These are phyloP conservation scores for Chenopodium berlandieri DNA, from an alignment of 148 eudicot species.

Conservation along the genomic window DNA sequence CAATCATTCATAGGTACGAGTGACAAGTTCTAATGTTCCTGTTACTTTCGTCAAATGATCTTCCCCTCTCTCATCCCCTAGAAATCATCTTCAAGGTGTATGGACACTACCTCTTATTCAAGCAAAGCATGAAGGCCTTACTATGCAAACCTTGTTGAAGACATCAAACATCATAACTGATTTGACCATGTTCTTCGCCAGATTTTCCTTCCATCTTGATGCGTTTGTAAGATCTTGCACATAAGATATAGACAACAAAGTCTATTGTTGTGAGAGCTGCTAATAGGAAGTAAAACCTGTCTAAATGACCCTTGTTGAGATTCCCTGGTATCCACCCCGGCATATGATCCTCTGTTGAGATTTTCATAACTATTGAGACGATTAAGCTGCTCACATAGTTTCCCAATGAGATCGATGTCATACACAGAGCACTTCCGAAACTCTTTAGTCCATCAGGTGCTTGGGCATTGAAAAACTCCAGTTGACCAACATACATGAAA, in stretches of 20 bases:
- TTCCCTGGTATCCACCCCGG: constrained; percentile 95
- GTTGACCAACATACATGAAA: constrained; percentile 87
- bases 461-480: constrained; percentile 90
- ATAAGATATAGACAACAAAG: constrained; percentile 49
- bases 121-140: constrained; percentile 13
- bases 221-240: constrained; percentile 72
- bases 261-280: constrained; percentile 64
- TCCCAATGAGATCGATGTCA: constrained; percentile 93
- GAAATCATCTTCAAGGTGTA: constrained; percentile 7
- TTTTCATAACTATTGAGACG: constrained; percentile 69
- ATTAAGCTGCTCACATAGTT: constrained; percentile 80
- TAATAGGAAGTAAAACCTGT: constrained; percentile 74
- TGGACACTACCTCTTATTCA: constrained; percentile 12
- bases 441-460: constrained; percentile 90
- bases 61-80: neutral
- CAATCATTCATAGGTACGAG: constrained; percentile 14
- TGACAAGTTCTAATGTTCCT: constrained; percentile 12
- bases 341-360: constrained; percentile 64
- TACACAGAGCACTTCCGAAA: constrained; percentile 89
- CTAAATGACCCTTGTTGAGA: constrained; percentile 78
- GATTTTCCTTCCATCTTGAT: constrained; percentile 53
- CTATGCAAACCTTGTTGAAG: neutral
- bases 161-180: constrained; percentile 26
- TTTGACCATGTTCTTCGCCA: constrained; percentile 30
- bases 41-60: neutral